Percentiles rank a stretch among this genome's conserved stretches.
Conservation (phyloP, 495 filamentous ascomycete species). For the Annulohypoxylon moriforme region DNA sequence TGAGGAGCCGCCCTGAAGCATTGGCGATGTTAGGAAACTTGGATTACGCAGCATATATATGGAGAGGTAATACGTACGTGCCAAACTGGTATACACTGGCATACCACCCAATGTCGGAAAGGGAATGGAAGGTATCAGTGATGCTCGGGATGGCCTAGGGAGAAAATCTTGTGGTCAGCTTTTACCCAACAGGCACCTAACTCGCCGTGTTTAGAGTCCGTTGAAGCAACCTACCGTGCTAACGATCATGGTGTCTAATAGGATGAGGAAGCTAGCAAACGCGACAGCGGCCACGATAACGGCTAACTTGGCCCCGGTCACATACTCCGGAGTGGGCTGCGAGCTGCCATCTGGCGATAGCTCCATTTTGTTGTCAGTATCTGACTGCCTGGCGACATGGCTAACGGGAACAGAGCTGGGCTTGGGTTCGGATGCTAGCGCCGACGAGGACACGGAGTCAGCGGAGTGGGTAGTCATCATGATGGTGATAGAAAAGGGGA, state of each 20-base stretch:
- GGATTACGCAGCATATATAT: not conserved
- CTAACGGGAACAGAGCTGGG: too few species aligned
- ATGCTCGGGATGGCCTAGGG: not conserved
- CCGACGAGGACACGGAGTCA: too few species aligned
- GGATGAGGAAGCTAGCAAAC: constrained; percentile 1
- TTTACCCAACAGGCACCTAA: not conserved
- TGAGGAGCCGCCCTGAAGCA: not conserved
- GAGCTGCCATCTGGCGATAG: too few species aligned
- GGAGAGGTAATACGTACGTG: not conserved
- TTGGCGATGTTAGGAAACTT: not conserved
- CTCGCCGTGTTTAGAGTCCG: too few species aligned
- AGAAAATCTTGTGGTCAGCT: not conserved
- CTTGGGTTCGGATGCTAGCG: too few species aligned
- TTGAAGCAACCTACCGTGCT: constrained; percentile 2
- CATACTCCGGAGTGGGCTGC: not conserved
- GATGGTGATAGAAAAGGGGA: too few species aligned
- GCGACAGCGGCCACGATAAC: not conserved
- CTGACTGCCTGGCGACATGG: too few species aligned
- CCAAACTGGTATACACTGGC: constrained; percentile 12
- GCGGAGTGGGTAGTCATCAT: too few species aligned
- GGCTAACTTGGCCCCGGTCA: not conserved
- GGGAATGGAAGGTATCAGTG: constrained; percentile 3
- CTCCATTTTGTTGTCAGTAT: too few species aligned
- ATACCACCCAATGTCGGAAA: not conserved
- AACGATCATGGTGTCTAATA: constrained; percentile 1